phyloP scores from a whole-genome alignment of 2,329 filamentous ascomycete genomes.

The Neofusicoccum kwambonambiense region DNA sequence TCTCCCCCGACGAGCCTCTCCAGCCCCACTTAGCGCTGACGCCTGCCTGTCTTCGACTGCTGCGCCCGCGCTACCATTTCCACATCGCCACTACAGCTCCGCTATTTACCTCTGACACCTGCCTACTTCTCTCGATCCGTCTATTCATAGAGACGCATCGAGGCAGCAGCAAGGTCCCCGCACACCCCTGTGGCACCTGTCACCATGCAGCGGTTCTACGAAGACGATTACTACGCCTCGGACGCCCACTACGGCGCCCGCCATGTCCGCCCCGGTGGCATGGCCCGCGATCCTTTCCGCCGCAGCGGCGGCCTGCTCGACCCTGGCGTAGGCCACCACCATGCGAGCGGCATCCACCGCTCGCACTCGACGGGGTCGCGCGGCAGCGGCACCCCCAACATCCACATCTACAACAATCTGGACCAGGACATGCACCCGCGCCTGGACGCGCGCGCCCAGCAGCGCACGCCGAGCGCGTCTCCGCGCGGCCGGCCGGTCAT shows the following conservation, averaged over 20 bases:
- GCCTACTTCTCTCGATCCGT: not conserved
- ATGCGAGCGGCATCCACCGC: slow-evolving; percentile 38
- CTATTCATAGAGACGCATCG: not conserved
- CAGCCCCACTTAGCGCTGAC: slow-evolving; percentile 9
- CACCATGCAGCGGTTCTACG: slow-evolving; percentile 4
- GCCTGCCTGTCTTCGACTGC: not conserved
- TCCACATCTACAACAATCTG: slow-evolving; percentile 49
- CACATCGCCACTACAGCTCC: not conserved
- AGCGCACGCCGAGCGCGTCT: slow-evolving; percentile 27
- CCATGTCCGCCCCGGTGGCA: slow-evolving; percentile 1
- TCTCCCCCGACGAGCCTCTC: not conserved
- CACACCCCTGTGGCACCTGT: not conserved
- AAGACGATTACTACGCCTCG: slow-evolving; percentile 1
- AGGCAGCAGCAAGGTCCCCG: not conserved
- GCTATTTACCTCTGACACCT: not conserved
- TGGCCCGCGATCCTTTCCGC: slow-evolving; percentile 18
- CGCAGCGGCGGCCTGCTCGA: slow-evolving; percentile 30
- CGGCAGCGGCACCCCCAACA: slow-evolving; percentile 45
- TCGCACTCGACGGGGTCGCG: slow-evolving; percentile 45
- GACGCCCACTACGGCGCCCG: slow-evolving; percentile 3
- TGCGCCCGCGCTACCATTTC: not conserved
- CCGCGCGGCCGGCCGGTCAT: slow-evolving; percentile 26
- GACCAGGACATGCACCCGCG: slow-evolving; percentile 38
- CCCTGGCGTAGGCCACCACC: slow-evolving; percentile 26
- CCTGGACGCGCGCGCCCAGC: slow-evolving; percentile 34